Percentiles rank a stretch among this genome's conserved stretches.
phyloP scores from a whole-genome alignment of 2,329 filamentous ascomycete species.

The Tolypocladium amazonense region DNA sequence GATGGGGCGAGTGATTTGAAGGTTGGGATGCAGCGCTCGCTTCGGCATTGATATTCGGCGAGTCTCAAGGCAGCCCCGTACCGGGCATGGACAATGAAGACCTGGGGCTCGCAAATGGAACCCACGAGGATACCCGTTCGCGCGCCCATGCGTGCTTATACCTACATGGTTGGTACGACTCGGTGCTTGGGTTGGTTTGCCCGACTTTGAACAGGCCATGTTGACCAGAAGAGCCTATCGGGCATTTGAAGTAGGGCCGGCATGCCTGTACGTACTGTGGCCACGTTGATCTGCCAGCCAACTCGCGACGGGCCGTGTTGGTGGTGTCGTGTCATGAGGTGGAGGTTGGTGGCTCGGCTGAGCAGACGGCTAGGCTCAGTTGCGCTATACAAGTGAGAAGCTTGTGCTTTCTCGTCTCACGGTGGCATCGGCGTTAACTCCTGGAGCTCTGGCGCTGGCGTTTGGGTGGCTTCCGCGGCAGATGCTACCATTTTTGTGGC shows the following conservation, averaged over 20 bases:
- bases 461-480: not conserved
- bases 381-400: not conserved
- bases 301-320: not conserved
- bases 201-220: not conserved
- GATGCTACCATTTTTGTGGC: not conserved
- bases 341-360: not conserved
- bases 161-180: not conserved
- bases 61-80: not conserved
- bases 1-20: not conserved
- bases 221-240: not conserved
- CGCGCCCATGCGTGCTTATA: not conserved
- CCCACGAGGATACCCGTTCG: not conserved
- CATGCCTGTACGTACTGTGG: not conserved
- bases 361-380: not conserved
- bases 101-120: not conserved
- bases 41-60: not conserved
- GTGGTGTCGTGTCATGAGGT: not conserved
- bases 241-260: not conserved
- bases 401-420: not conserved
- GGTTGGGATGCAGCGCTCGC: not conserved
- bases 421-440: not conserved
- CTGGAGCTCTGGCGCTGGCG: not conserved
- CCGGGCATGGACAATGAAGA: not conserved
- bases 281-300: not conserved
- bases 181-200: not conserved